phyloP scores from a whole-genome alignment of 192 early-diverging fungal genomes.

The Coemansia sp. region DNA sequence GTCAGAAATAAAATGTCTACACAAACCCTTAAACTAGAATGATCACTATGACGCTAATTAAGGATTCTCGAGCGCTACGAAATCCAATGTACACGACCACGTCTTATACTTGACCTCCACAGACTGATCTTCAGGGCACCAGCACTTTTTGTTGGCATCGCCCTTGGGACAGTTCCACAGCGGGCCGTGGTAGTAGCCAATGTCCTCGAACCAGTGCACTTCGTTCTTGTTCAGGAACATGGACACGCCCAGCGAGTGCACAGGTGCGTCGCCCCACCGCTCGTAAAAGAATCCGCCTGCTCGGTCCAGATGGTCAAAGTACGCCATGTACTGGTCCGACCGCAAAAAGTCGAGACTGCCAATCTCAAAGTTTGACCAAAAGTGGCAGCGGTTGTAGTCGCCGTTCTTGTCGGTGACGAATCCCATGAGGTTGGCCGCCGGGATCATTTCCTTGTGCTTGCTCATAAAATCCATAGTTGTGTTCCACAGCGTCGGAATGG shows the following conservation, averaged over 20 bases:
- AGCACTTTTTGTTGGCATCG: conserved; percentile 34
- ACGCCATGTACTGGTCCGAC: conserved; percentile 7
- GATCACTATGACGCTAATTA: background rate
- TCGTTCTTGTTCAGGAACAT: conserved; percentile 58
- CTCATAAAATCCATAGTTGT: conserved; percentile 58
- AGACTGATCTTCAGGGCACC: conserved; percentile 44
- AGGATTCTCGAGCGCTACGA: conserved; percentile 26
- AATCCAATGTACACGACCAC: conserved; percentile 51
- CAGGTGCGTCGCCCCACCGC: conserved; percentile 28
- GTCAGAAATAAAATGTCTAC: background rate
- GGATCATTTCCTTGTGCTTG: conserved; percentile 55
- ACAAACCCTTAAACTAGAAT: background rate
- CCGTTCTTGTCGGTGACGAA: conserved; percentile 59
- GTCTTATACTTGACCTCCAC: conserved; percentile 34
- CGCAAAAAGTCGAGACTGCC: conserved; percentile 60
- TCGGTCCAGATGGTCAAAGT: conserved; percentile 8
- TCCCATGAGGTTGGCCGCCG: conserved; percentile 57
- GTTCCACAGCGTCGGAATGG: conserved; percentile 75
- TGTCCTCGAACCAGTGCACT: conserved; percentile 71
- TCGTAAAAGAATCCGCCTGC: conserved; percentile 8
- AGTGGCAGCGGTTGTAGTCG: conserved; percentile 66
- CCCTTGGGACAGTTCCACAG: conserved; percentile 41
- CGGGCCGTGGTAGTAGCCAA: conserved; percentile 61
- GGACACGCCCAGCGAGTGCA: conserved; percentile 64
- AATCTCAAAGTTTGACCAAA: conserved; percentile 81